Percentiles rank a stretch among this genome's conserved stretches.
phyloP scores from a whole-genome alignment of 129 eudicot species.

The Flaveria ramosissima region DNA sequence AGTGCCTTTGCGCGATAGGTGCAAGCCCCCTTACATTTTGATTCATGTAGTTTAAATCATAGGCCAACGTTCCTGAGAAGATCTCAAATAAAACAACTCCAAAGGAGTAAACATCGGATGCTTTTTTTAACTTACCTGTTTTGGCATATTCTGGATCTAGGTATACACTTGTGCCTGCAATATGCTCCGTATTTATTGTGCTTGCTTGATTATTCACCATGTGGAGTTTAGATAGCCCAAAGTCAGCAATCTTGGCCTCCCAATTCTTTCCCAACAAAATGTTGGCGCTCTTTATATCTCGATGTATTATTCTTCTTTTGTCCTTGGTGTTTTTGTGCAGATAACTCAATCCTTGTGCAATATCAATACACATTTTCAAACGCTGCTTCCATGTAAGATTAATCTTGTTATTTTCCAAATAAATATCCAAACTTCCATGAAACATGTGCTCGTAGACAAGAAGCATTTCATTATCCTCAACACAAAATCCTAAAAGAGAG shows the following conservation, averaged over 20 bases:
- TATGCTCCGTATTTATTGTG: background rate
- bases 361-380: too few species aligned
- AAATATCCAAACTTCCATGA: too few species aligned
- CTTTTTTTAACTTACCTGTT: background rate
- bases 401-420: too few species aligned
- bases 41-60: background rate
- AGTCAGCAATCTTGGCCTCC: constrained; percentile 12
- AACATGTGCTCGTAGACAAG: too few species aligned
- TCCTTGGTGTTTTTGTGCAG: too few species aligned
- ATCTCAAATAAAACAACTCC: constrained; percentile 4
- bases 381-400: too few species aligned
- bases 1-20: too few species aligned
- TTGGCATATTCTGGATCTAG: background rate
- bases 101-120: background rate
- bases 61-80: background rate
- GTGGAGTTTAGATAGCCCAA: constrained; percentile 1
- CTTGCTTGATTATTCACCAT: background rate
- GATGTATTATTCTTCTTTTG: constrained; percentile 2
- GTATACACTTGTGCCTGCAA: background rate
- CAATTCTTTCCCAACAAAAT: background rate
- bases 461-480: too few species aligned
- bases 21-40: too few species aligned
- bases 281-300: too few species aligned
- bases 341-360: too few species aligned
- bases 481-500: too few species aligned